These are phyloP conservation scores for Usnea hakonensis DNA, from an alignment of 495 filamentous ascomycete species.

Conservation along the genomic window DNA sequence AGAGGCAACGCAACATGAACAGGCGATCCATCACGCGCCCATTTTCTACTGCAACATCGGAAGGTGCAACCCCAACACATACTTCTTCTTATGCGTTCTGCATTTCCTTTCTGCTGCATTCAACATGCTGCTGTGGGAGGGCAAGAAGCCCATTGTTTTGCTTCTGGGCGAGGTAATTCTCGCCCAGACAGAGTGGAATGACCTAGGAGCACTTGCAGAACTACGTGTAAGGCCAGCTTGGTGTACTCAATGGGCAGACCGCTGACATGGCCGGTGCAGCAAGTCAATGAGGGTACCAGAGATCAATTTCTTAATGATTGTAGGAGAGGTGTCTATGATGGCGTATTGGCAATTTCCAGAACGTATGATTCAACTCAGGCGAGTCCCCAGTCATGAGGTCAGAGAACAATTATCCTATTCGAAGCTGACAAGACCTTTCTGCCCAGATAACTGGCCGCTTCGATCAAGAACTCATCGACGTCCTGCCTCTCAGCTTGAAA, in stretches of 20 bases:
- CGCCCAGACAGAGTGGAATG: constrained; percentile 50
- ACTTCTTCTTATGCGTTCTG: background rate
- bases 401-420: background rate
- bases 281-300: constrained; percentile 45
- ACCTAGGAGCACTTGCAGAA: constrained; percentile 41
- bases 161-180: constrained; percentile 50
- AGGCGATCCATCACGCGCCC: background rate
- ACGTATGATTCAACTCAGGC: constrained; percentile 54
- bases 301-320: constrained; percentile 47
- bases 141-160: constrained; percentile 38
- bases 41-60: background rate
- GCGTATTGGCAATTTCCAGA: constrained; percentile 50
- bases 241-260: background rate
- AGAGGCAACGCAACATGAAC: background rate
- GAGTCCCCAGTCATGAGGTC: constrained; percentile 8
- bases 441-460: constrained; percentile 53
- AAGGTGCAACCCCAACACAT: background rate
- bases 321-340: constrained; percentile 47
- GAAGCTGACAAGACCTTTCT: background rate
- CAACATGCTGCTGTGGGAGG: constrained; percentile 11
- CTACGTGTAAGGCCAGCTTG: constrained; percentile 41
- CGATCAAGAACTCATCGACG: constrained; percentile 49
- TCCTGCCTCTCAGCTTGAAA: constrained; percentile 57
- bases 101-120: constrained; percentile 1
- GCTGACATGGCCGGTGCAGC: constrained; percentile 31